These are phyloP conservation scores for Phycomyces blakesleeanus DNA, from an alignment of 192 early-diverging fungal species.

Conservation along the genomic window DNA sequence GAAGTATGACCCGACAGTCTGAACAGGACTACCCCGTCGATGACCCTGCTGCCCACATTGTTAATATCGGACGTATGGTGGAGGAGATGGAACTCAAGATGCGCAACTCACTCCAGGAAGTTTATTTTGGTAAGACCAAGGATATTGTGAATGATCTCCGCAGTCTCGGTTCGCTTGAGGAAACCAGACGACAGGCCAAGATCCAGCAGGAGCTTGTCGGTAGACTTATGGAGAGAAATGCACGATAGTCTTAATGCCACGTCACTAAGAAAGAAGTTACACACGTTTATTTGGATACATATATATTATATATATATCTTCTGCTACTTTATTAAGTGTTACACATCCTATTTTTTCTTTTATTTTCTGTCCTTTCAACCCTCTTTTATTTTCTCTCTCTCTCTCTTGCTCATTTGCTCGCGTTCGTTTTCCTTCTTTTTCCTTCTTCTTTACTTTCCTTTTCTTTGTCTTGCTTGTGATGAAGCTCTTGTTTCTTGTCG, in stretches of 20 bases:
- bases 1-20: conserved; percentile 91
- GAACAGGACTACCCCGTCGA: conserved; percentile 84
- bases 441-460: no score
- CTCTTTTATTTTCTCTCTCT: no score
- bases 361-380: no score
- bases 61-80: conserved; percentile 93
- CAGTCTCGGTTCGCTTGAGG: conserved; percentile 67
- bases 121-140: conserved; percentile 98
- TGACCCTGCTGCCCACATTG: conserved; percentile 72
- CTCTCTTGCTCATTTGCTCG: no score
- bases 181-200: conserved; percentile 70
- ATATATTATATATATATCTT: no score
- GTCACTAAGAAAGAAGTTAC: neutral
- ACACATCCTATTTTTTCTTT: no score
- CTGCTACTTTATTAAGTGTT: no score
- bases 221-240: conserved; percentile 53
- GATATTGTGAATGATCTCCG: conserved; percentile 95
- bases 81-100: conserved; percentile 99
- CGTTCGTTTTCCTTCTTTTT: no score
- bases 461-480: no score
- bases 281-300: no score
- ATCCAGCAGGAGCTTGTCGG: conserved; percentile 78
- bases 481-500: no score
- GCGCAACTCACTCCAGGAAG: conserved; percentile 88
- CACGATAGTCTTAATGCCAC: neutral